Conservation (phyloP, 345 rosid species). For the Microcos paniculata region DNA sequence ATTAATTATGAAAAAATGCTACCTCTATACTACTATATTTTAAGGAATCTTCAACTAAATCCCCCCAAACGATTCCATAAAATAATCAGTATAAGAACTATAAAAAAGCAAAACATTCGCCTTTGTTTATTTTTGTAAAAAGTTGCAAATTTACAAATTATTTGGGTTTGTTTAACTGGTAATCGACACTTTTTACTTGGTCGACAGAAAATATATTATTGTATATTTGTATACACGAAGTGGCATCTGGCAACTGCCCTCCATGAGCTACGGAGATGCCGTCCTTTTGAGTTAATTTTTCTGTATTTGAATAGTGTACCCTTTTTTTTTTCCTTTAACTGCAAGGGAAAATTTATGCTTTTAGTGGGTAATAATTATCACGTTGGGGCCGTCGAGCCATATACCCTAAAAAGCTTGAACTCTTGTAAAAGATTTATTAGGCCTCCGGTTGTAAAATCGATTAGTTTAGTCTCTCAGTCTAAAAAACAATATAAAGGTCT, state of each 20-base stretch:
- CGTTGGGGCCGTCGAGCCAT: neutral
- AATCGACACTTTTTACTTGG: neutral
- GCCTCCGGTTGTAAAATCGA: constrained; percentile 1
- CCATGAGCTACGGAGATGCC: constrained; percentile 7
- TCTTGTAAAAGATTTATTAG: neutral
- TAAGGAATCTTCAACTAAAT: neutral
- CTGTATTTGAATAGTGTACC: neutral
- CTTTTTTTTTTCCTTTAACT: neutral
- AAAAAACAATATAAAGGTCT: neutral
- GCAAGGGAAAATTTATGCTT: neutral
- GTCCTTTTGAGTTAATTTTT: neutral
- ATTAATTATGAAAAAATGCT: neutral
- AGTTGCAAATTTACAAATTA: neutral
- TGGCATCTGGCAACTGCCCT: neutral
- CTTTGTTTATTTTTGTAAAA: neutral
- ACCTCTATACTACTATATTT: neutral
- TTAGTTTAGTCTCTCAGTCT: neutral
- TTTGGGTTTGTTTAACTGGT: neutral
- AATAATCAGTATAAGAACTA: neutral
- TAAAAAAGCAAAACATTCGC: neutral
- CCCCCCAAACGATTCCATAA: neutral
- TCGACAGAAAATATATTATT: neutral
- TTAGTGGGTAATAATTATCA: neutral
- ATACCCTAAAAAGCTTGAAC: neutral
- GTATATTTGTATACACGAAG: neutral